Evolutionary conservation across 305 asterid genomes (phyloP).

Genomic region (Solanum chacoense): DNA sequence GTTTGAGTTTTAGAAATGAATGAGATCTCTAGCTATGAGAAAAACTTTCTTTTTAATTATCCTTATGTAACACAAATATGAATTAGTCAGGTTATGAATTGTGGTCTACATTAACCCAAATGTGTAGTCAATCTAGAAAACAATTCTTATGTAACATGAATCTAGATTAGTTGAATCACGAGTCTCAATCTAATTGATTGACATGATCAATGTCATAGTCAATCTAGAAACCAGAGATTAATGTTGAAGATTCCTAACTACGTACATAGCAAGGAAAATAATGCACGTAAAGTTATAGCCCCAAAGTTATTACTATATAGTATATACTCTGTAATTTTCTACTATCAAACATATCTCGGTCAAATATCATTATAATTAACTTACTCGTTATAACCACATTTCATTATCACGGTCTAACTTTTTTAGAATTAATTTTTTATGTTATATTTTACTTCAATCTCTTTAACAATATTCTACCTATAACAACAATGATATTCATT

Average conservation of each 20-base stretch:
- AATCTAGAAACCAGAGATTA: neutral
- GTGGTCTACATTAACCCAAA: neutral
- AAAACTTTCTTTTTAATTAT: accelerated
- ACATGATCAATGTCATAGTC: neutral
- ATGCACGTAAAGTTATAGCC: neutral
- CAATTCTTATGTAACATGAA: accelerated
- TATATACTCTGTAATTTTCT: neutral
- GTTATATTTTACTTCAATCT: too few relatives aligned
- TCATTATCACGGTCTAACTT: too few relatives aligned
- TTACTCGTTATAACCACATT: neutral
- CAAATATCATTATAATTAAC: too few relatives aligned
- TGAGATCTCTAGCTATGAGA: neutral
- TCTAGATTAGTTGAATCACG: too few relatives aligned
- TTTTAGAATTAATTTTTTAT: neutral
- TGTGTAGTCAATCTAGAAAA: neutral
- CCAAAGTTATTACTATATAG: neutral
- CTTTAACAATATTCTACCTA: too few relatives aligned
- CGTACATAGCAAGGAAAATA: neutral
- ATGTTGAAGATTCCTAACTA: neutral
- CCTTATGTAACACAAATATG: neutral
- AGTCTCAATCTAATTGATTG: too few relatives aligned
- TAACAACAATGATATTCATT: too few relatives aligned
- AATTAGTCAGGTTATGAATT: accelerated
- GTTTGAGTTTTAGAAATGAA: neutral
- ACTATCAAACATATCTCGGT: neutral